Base-by-base conservation (phyloP, 2,329 filamentous ascomycete genomes). In the Chrysoporthe deuterocubensis region DNA sequence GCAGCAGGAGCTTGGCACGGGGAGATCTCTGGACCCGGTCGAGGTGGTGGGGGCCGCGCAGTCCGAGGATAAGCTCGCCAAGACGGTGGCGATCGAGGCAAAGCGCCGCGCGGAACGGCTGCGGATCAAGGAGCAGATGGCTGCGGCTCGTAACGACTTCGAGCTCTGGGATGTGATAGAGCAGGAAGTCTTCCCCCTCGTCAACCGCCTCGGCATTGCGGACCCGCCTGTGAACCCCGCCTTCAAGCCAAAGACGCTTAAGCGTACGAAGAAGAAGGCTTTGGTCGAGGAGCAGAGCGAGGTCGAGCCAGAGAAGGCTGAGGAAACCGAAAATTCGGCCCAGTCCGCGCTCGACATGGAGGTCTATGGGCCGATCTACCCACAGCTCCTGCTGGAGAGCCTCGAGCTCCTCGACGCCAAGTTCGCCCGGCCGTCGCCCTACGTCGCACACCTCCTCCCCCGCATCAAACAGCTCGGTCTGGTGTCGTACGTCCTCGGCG, bases 401-500 rank as follows among this genome's bases (percentile, higher is more conserved):
- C 81, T 91, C 18, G 79, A 81, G 0, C 81, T 87, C 1, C 80
- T 93, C 3, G 85, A 89, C 71, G 80, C 78, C 2, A 80, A 82
- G 1, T 94, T 92, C 68, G 70, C 74, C 11, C 83, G 81, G 13
- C 79, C 86, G 0, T 93, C 91, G 0, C 81, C 84, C 0, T 81
- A 91, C 0, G 81, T 83, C 0, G 83, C 91, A 57, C 82, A 83
- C 57, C 78, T 94, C 37, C 81, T 94, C 0, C 90, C 91, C 0
- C 85, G 86, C 8, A 81, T 94, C 72, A 92, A 91, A 74, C 82
- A 84, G 57, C 82, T 92, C 0, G 91, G 92, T 1, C 83, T 91
- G 1, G 85, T 87, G 1, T 90, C 90, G 0, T 92, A 90, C 74
- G 88, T 92, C 7, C 84, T 95, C 0, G 92, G 91, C 60, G 89